phyloP scores from a whole-genome alignment of 202 grass and related monocot genomes.

The Setaria italica region DNA sequence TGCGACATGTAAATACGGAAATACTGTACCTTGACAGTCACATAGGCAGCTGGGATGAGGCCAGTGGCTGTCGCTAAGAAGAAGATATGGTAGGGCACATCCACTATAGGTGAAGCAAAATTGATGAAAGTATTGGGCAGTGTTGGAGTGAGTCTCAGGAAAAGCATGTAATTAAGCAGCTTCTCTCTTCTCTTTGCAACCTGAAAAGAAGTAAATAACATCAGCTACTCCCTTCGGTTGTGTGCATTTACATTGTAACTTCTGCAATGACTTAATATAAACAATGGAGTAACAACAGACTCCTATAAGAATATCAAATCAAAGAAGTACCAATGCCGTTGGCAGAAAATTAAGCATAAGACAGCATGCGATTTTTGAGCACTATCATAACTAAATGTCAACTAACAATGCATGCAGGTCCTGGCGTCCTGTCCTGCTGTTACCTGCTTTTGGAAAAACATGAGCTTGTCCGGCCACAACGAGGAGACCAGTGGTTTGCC shows the following conservation, averaged over 20 bases:
- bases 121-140: conserved; percentile 99
- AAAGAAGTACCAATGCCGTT: neutral
- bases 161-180: conserved; percentile 97
- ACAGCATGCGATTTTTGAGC: neutral
- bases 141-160: conserved; percentile 91
- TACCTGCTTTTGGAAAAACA: conserved; percentile 96
- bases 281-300: neutral
- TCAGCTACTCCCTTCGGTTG: neutral
- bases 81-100: conserved; percentile 88
- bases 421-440: neutral
- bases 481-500: conserved; percentile 88
- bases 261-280: neutral
- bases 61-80: conserved; percentile 79
- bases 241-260: neutral
- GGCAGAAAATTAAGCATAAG: neutral
- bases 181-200: conserved; percentile 84
- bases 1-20: conserved; percentile 22
- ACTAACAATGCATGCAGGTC: neutral
- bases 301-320: conserved; percentile 1
- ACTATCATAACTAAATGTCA: conserved; percentile 2
- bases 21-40: conserved; percentile 76
- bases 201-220: conserved; percentile 47
- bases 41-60: conserved; percentile 89
- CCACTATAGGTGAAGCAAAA: conserved; percentile 96
- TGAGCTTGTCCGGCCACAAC: conserved; percentile 94